phyloP scores from a whole-genome alignment of 495 filamentous ascomycete species.

The Neurospora sp. region DNA sequence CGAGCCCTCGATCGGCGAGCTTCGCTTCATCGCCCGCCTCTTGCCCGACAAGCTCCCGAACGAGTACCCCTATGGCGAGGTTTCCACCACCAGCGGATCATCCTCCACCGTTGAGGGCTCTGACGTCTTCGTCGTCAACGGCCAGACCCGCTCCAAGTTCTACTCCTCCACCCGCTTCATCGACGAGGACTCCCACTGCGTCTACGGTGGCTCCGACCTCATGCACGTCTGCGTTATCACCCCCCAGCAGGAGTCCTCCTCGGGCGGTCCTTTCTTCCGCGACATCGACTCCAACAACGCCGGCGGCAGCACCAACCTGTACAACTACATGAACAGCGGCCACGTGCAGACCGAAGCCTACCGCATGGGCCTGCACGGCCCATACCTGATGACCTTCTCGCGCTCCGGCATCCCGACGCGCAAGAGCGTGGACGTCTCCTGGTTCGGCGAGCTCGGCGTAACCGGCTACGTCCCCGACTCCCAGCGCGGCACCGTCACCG shows the following conservation, averaged over 20 bases:
- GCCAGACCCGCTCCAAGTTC: conserved; percentile 58
- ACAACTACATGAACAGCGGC: conserved; percentile 61
- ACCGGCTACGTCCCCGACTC: conserved; percentile 46
- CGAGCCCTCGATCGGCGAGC: conserved; percentile 50
- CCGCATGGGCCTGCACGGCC: conserved; percentile 57
- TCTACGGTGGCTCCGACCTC: conserved; percentile 34
- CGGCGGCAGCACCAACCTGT: conserved; percentile 45
- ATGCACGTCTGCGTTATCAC: conserved; percentile 44
- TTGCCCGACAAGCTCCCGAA: conserved; percentile 44
- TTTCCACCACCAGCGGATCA: conserved; percentile 40
- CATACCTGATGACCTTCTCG: conserved; percentile 53
- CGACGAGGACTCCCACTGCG: conserved; percentile 55
- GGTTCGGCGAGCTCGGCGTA: conserved; percentile 47
- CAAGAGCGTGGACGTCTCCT: conserved; percentile 42
- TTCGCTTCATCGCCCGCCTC: conserved; percentile 55
- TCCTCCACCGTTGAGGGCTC: conserved; percentile 48
- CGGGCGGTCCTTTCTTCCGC: conserved; percentile 51
- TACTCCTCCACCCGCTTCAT: conserved; percentile 59
- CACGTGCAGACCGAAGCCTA: conserved; percentile 54
- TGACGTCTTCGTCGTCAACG: conserved; percentile 51
- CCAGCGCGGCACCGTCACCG: conserved; percentile 47
- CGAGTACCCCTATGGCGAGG: conserved; percentile 41
- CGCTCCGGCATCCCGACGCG: conserved; percentile 44
- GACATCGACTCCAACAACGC: conserved; percentile 60
- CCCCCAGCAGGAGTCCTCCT: conserved; percentile 41